Evolutionary conservation across 2,329 filamentous ascomycete genomes (phyloP).

Genomic region (Scytalidium lignicola): DNA sequence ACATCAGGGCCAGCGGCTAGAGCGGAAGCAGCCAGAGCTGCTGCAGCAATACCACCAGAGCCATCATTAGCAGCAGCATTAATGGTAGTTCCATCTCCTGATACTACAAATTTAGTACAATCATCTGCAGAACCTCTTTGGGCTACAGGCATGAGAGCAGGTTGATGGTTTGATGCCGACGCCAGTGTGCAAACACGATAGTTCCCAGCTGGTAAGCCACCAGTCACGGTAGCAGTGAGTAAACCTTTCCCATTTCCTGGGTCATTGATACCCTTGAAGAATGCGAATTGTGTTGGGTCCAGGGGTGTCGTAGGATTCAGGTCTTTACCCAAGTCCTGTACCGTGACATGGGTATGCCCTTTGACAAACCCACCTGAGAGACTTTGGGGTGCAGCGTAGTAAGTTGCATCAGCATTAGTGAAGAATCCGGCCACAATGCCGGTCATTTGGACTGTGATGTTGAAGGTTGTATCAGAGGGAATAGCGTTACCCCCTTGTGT

Average conservation of each 20-base stretch:
- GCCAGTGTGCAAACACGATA: slow-evolving; percentile 41
- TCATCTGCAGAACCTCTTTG: slow-evolving; percentile 41
- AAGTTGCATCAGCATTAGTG: slow-evolving; percentile 33
- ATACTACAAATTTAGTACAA: slow-evolving; percentile 38
- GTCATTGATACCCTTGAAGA: slow-evolving; percentile 39
- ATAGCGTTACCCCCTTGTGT: slow-evolving; percentile 19
- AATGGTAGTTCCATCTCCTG: slow-evolving; percentile 7
- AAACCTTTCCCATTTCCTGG: slow-evolving; percentile 33
- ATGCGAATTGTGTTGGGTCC: slow-evolving; percentile 30
- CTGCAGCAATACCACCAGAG: slow-evolving; percentile 6
- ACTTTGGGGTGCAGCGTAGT: slow-evolving; percentile 33
- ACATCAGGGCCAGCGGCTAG: slow-evolving; percentile 1
- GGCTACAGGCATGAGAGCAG: slow-evolving; percentile 38
- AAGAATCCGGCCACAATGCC: slow-evolving; percentile 33
- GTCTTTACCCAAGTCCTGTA: slow-evolving; percentile 30
- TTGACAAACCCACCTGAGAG: slow-evolving; percentile 27
- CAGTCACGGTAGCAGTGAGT: slow-evolving; percentile 31
- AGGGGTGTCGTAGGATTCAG: slow-evolving; percentile 26
- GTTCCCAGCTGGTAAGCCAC: slow-evolving; percentile 35
- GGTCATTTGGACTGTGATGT: slow-evolving; percentile 28
- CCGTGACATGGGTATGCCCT: slow-evolving; percentile 34
- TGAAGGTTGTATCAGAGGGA: slow-evolving; percentile 22
- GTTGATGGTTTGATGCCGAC: slow-evolving; percentile 37
- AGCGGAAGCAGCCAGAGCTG: slow-evolving; percentile 6
- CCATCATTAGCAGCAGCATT: slow-evolving; percentile 14